Conservation (phyloP, 495 filamentous ascomycete species). For the Hyphodiscus hymeniophilus region DNA sequence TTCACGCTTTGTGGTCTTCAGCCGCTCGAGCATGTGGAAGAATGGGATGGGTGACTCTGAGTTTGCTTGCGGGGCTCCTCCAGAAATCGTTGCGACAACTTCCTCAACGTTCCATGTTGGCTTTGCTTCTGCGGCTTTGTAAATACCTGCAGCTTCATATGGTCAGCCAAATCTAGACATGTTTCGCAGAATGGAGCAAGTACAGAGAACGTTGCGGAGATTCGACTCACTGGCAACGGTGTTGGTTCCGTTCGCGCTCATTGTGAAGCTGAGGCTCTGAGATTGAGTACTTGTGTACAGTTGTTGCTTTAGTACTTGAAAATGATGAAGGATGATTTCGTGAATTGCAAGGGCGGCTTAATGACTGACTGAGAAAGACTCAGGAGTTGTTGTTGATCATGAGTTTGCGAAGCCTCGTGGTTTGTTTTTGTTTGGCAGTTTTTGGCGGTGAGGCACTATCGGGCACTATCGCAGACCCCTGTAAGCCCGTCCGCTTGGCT, state of each 20-base stretch:
- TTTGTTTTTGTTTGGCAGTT: too few species aligned
- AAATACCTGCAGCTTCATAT: background rate
- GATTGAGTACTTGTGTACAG: too few species aligned
- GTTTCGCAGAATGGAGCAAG: background rate
- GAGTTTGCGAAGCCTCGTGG: too few species aligned
- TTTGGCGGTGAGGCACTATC: too few species aligned
- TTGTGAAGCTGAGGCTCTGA: background rate
- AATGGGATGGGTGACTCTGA: slow-evolving; percentile 75
- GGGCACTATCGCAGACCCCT: too few species aligned
- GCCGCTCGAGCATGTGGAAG: slow-evolving; percentile 83
- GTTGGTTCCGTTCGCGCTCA: slow-evolving; percentile 1
- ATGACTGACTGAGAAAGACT: too few species aligned
- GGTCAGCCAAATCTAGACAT: background rate
- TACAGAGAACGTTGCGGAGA: background rate
- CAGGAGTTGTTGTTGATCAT: too few species aligned
- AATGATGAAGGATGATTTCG: too few species aligned
- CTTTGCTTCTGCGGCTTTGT: background rate
- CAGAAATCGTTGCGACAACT: slow-evolving; percentile 34
- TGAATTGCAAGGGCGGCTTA: too few species aligned
- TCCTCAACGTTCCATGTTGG: slow-evolving; percentile 41
- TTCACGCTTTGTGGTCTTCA: slow-evolving; percentile 93
- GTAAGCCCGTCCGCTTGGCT: too few species aligned
- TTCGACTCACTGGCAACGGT: background rate
- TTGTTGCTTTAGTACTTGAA: too few species aligned
- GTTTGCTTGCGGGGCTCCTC: slow-evolving; percentile 43